phyloP scores from a whole-genome alignment of 2,329 filamentous ascomycete species.

The Ceratocystiopsis sp. region DNA sequence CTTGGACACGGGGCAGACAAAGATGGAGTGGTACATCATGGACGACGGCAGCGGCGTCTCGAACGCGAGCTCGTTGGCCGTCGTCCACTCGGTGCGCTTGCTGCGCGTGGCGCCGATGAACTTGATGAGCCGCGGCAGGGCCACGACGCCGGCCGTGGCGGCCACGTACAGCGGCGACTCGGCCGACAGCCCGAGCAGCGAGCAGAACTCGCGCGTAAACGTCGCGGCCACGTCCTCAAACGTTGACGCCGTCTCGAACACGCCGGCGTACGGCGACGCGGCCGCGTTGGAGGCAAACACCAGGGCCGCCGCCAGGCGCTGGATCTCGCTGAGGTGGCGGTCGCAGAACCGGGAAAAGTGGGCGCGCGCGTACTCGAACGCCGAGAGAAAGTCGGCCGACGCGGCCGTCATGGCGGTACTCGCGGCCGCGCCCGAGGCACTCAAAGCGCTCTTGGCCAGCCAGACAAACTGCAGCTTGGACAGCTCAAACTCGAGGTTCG shows the following conservation, averaged over 20 bases:
- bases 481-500: conserved; percentile 89
- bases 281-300: conserved; percentile 59
- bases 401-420: conserved; percentile 14
- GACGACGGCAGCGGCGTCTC: conserved; percentile 42
- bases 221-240: conserved; percentile 75
- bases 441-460: conserved; percentile 56
- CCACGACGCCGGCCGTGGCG: conserved; percentile 80
- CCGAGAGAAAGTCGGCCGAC: conserved; percentile 18
- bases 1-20: conserved; percentile 93
- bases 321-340: conserved; percentile 62
- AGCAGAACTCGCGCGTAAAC: conserved; percentile 91
- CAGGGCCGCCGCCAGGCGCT: conserved; percentile 66
- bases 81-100: conserved; percentile 90
- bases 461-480: conserved; percentile 79
- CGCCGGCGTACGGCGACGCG: conserved; percentile 59
- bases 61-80: conserved; percentile 74
- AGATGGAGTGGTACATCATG: conserved; percentile 82
- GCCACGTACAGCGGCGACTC: conserved; percentile 89
- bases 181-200: conserved; percentile 71
- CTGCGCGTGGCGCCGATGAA: conserved; percentile 74
- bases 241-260: conserved; percentile 48
- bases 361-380: conserved; percentile 56
- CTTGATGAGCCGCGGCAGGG: conserved; percentile 76
- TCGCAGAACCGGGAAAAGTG: conserved; percentile 60
- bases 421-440: conserved; percentile 33